These are phyloP conservation scores for Collariella sp. DNA, from an alignment of 495 filamentous ascomycete genomes.

Conservation along the genomic window DNA sequence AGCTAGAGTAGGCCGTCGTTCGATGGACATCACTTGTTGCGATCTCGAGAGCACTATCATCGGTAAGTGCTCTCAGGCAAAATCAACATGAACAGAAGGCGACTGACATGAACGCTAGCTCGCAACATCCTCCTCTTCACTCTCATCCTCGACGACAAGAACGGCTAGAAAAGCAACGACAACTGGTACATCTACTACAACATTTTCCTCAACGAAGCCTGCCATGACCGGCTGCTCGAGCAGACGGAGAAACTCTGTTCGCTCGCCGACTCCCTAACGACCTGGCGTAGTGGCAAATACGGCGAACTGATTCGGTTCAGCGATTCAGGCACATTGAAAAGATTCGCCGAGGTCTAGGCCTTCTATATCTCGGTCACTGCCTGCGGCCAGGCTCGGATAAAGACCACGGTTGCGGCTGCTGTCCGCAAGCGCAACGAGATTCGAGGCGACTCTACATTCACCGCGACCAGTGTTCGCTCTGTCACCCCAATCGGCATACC, in stretches of 20 bases:
- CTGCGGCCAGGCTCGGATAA: not conserved
- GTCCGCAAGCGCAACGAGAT: not conserved
- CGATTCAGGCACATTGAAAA: slow-evolving; percentile 16
- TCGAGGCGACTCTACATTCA: not conserved
- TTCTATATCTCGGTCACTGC: slow-evolving; percentile 11
- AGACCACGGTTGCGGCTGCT: not conserved
- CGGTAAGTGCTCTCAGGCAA: slow-evolving; percentile 11
- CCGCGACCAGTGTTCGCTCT: not conserved
- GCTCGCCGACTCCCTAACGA: slow-evolving; percentile 11
- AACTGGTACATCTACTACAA: slow-evolving; percentile 26
- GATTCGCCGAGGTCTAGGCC: slow-evolving; percentile 18
- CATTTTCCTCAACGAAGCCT: slow-evolving; percentile 10
- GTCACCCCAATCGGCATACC: not conserved
- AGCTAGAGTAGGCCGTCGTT: slow-evolving; percentile 9
- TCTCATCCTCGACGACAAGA: slow-evolving; percentile 16
- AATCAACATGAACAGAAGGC: no score
- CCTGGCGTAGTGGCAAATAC: slow-evolving; percentile 21
- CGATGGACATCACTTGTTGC: slow-evolving; percentile 27
- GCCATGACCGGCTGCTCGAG: slow-evolving; percentile 11
- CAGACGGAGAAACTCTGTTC: slow-evolving; percentile 18
- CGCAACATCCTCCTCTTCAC: slow-evolving; percentile 26
- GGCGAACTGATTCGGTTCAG: slow-evolving; percentile 23
- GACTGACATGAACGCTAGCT: slow-evolving; percentile 9
- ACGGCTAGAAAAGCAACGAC: not conserved
- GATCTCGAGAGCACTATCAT: slow-evolving; percentile 21